Conservation (phyloP, 202 grass and related monocot genomes). For the Eragrostis tef region DNA sequence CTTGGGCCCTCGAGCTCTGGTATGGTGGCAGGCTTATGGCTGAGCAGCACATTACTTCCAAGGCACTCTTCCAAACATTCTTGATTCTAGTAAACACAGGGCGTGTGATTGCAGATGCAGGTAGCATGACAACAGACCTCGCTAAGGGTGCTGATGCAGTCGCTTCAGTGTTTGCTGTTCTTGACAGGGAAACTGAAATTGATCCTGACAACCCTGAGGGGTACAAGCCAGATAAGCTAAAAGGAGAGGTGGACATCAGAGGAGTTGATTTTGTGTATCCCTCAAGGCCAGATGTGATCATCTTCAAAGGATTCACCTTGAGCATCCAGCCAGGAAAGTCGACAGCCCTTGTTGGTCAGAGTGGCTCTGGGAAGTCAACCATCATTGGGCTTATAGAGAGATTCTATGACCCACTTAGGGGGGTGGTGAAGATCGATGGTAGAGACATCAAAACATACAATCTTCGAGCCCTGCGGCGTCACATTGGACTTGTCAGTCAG, state of each 20-base stretch:
- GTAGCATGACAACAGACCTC: conserved; percentile 92
- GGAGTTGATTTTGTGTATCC: conserved; percentile 84
- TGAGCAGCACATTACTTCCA: conserved; percentile 59
- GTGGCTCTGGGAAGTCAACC: conserved; percentile 96
- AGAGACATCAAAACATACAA: conserved; percentile 80
- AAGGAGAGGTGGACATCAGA: conserved; percentile 69
- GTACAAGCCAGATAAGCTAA: conserved; percentile 58
- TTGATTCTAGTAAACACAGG: conserved; percentile 91
- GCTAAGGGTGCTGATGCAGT: conserved; percentile 86
- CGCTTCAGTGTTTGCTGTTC: conserved; percentile 74
- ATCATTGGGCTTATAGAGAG: conserved; percentile 87
- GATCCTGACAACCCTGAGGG: conserved; percentile 78
- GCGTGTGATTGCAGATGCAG: conserved; percentile 89
- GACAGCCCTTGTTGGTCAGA: conserved; percentile 91
- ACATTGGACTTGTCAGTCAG: conserved; percentile 87
- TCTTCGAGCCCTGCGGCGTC: conserved; percentile 61
- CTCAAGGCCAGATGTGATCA: conserved; percentile 62
- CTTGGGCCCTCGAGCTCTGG: conserved; percentile 92
- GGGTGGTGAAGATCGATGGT: conserved; percentile 72
- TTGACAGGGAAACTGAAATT: conserved; percentile 77
- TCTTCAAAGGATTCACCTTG: conserved; percentile 79
- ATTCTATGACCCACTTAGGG: conserved; percentile 87
- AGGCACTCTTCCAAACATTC: conserved; percentile 81
- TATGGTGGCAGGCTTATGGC: conserved; percentile 78
- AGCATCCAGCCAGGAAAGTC: conserved; percentile 77